phyloP scores from a whole-genome alignment of 495 filamentous ascomycete species.

The Penicillium taxi region DNA sequence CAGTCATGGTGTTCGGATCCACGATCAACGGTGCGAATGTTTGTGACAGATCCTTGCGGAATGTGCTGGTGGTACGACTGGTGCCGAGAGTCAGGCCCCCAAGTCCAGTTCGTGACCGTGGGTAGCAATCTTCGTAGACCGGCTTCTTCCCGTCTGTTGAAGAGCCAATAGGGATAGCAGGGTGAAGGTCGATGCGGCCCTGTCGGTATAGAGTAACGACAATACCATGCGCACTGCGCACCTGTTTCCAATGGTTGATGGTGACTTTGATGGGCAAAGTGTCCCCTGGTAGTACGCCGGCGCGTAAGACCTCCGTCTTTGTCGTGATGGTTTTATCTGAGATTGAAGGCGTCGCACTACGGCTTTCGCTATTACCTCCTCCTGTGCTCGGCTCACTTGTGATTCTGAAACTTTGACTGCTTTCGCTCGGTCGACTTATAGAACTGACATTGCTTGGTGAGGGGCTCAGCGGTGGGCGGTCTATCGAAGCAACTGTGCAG shows the following conservation, averaged over 20 bases:
- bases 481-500: slow-evolving; percentile 19
- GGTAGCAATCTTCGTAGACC: slow-evolving; percentile 75
- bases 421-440: slow-evolving; percentile 53
- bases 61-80: slow-evolving; percentile 73
- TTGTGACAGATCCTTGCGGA: slow-evolving; percentile 88
- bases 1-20: slow-evolving; percentile 67
- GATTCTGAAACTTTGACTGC: slow-evolving; percentile 47
- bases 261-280: slow-evolving; percentile 68
- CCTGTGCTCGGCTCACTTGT: slow-evolving; percentile 31
- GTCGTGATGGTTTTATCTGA: slow-evolving; percentile 69
- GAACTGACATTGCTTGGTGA: slow-evolving; percentile 57
- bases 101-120: slow-evolving; percentile 61
- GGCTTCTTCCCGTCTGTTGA: slow-evolving; percentile 56
- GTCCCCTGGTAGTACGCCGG: slow-evolving; percentile 82
- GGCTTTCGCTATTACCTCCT: slow-evolving; percentile 35
- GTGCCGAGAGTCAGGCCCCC: slow-evolving; percentile 76
- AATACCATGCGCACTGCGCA: slow-evolving; percentile 84
- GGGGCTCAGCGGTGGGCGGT: slow-evolving; percentile 44
- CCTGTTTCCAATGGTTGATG: slow-evolving; percentile 75
- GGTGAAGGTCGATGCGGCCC: slow-evolving; percentile 83
- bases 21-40: slow-evolving; percentile 79
- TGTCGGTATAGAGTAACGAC: slow-evolving; percentile 90
- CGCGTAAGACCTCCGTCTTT: slow-evolving; percentile 72
- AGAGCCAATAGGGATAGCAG: slow-evolving; percentile 54
- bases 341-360: slow-evolving; percentile 34